A percentile compares a stretch with the other conserved stretches of the same genome.
Evolutionary conservation across 73 alveolate species (phyloP).

Genomic region (Tetrahymena elliotti): DNA sequence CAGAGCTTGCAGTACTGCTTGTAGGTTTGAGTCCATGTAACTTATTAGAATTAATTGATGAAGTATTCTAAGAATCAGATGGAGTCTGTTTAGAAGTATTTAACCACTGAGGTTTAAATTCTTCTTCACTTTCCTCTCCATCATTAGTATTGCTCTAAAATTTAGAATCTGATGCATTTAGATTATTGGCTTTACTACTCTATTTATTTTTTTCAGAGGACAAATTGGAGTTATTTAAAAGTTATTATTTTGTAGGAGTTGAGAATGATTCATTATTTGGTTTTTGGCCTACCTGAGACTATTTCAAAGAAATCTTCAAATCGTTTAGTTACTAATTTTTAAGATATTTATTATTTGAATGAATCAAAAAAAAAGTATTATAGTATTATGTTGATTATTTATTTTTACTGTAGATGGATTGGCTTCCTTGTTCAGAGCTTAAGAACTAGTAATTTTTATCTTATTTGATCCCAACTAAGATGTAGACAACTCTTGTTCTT

Average conservation of each 20-base stretch:
- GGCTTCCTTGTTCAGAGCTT: not conserved
- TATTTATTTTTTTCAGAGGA: not conserved
- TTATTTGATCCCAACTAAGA: not conserved
- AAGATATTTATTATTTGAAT: not conserved
- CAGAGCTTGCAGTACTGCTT: not conserved
- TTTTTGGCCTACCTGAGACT: not conserved
- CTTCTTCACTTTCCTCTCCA: not conserved
- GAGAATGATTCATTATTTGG: not conserved
- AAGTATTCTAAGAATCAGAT: not conserved
- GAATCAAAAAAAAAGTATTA: not conserved
- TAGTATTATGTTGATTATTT: not conserved
- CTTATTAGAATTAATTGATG: not conserved
- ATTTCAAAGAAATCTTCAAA: not conserved
- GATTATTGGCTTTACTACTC: not conserved
- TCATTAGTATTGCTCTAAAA: not conserved
- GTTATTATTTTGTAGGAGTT: not conserved
- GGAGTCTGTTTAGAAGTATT: not conserved
- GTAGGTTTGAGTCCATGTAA: not conserved
- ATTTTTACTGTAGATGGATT: not conserved
- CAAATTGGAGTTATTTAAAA: not conserved
- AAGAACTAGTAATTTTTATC: not conserved
- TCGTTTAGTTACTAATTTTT: not conserved
- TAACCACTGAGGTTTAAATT: not conserved
- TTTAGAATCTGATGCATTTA: not conserved
- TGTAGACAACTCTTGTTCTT: not conserved